A percentile compares a stretch with the other conserved stretches of the same genome.
phyloP scores from a whole-genome alignment of 495 filamentous ascomycete genomes.

The Penicillium egyptiacum region DNA sequence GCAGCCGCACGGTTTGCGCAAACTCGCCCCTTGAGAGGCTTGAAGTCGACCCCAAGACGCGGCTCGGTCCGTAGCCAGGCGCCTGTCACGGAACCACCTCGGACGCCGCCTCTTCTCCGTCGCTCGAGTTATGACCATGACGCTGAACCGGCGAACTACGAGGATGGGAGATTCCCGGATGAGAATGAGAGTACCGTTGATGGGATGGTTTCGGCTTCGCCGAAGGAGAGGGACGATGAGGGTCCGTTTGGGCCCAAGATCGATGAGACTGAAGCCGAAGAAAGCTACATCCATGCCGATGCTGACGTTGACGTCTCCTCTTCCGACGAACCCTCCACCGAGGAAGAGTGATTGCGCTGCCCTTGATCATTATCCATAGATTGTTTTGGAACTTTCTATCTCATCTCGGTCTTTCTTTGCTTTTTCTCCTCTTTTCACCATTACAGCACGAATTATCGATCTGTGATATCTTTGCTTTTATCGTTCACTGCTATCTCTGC shows the following conservation, averaged over 20 bases:
- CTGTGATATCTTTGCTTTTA: constrained; percentile 5
- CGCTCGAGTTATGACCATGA: constrained; percentile 70
- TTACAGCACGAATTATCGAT: background rate
- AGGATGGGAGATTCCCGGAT: constrained; percentile 35
- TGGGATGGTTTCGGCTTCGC: constrained; percentile 42
- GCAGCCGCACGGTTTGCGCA: constrained; percentile 49
- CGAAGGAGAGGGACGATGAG: constrained; percentile 30
- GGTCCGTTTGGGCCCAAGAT: constrained; percentile 44
- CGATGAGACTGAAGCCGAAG: constrained; percentile 15
- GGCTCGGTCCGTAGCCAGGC: constrained; percentile 35
- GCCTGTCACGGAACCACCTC: constrained; percentile 48
- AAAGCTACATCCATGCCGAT: background rate
- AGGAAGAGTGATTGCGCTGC: constrained; percentile 9
- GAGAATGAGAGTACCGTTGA: constrained; percentile 45
- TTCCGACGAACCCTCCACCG: constrained; percentile 6
- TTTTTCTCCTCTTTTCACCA: constrained; percentile 4
- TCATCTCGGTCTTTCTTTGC: background rate
- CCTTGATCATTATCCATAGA: constrained; percentile 4
- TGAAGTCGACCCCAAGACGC: constrained; percentile 34
- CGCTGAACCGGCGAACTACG: constrained; percentile 53
- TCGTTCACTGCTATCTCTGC: constrained; percentile 1
- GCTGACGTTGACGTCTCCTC: constrained; percentile 6
- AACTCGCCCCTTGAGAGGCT: constrained; percentile 38
- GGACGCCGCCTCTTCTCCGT: constrained; percentile 70
- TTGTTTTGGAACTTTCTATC: background rate